Percentiles rank a stretch among this genome's conserved stretches.
Evolutionary conservation across 176 grass and related monocot species (phyloP).

Genomic region (Alloteropsis semialata): DNA sequence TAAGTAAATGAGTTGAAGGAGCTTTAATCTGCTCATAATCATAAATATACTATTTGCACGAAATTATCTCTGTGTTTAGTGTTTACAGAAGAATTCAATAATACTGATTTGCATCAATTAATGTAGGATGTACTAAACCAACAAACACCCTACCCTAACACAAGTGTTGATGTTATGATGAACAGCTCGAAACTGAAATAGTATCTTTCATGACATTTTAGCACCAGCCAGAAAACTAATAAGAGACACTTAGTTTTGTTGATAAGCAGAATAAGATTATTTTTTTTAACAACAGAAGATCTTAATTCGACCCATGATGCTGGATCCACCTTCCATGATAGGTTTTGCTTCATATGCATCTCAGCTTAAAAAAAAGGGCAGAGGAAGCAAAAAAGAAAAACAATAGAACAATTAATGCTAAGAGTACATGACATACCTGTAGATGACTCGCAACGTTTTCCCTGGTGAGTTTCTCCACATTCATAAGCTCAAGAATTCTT

Average conservation of each 20-base stretch:
- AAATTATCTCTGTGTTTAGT: background rate
- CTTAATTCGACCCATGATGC: background rate
- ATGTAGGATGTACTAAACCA: background rate
- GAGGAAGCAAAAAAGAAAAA: background rate
- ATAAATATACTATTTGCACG: background rate
- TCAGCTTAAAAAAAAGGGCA: background rate
- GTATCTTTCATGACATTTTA: background rate
- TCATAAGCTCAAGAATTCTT: conserved; percentile 90
- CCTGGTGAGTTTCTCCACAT: conserved; percentile 79
- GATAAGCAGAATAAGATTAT: background rate
- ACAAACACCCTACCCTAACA: background rate
- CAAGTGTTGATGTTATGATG: background rate
- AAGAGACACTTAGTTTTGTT: background rate
- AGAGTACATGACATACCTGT: conserved; percentile 53
- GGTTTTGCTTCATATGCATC: background rate
- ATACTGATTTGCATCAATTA: background rate
- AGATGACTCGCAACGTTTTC: conserved; percentile 96
- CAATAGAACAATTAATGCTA: background rate
- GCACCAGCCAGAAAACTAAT: background rate
- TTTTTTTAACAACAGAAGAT: background rate
- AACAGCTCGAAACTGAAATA: background rate
- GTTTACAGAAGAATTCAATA: background rate
- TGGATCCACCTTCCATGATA: background rate
- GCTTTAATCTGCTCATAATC: background rate
- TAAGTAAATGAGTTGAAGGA: too few species aligned